A percentile compares a stretch with the other conserved stretches of the same genome.
Conservation (phyloP, 2,329 filamentous ascomycete genomes). For the Phialophora verrucosa region DNA sequence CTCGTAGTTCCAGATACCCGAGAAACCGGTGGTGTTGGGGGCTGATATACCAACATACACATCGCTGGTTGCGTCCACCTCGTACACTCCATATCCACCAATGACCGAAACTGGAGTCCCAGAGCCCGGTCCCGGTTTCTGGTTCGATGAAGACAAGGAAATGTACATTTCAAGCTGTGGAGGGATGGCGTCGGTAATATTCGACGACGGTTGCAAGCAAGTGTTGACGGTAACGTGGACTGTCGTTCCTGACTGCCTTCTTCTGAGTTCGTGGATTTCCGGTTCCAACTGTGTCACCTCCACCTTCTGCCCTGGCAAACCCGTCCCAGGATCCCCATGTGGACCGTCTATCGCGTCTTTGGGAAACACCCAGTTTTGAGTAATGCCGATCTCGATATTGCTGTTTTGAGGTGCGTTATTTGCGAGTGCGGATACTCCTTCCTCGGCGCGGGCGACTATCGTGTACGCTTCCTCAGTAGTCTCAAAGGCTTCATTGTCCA, state of each 20-base stretch:
- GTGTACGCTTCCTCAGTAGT: constrained; percentile 50
- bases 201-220: constrained; percentile 74
- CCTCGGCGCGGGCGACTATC: constrained; percentile 61
- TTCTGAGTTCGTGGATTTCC: constrained; percentile 30
- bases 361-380: constrained; percentile 69
- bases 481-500: constrained; percentile 43
- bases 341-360: constrained; percentile 60
- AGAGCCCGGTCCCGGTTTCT: constrained; percentile 67
- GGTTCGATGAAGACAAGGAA: constrained; percentile 68
- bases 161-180: constrained; percentile 81
- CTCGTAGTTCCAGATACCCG: constrained; percentile 76
- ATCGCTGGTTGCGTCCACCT: constrained; percentile 65
- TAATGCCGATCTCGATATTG: constrained; percentile 68
- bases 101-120: constrained; percentile 60
- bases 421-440: constrained; percentile 55
- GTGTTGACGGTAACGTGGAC: constrained; percentile 86
- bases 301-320: constrained; percentile 44
- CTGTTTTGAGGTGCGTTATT: constrained; percentile 69
- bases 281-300: constrained; percentile 35
- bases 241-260: constrained; percentile 32
- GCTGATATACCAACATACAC: constrained; percentile 80
- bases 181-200: constrained; percentile 58
- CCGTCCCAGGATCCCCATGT: constrained; percentile 45
- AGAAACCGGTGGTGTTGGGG: constrained; percentile 66
- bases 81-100: constrained; percentile 72